Conservation (phyloP, 345 rosid species). For the Zanthoxylum bungeanum region DNA sequence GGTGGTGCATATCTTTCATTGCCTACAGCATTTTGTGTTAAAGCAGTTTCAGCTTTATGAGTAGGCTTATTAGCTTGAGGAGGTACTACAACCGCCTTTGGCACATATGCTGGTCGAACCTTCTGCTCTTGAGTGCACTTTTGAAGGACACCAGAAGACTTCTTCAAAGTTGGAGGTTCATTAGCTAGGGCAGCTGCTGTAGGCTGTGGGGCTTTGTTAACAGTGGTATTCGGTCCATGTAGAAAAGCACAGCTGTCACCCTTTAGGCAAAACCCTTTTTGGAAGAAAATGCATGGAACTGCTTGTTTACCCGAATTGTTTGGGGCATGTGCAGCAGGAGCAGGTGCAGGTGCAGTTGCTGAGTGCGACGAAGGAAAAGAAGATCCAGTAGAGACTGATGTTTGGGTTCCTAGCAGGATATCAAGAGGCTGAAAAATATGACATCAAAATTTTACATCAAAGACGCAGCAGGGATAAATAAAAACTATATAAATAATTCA, state of each 20-base stretch:
- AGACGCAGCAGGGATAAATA: background rate
- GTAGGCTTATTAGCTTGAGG: conserved; percentile 30
- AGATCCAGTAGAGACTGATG: conserved; percentile 42
- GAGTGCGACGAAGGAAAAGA: conserved; percentile 29
- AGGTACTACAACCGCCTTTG: conserved; percentile 29
- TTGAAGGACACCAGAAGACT: conserved; percentile 31
- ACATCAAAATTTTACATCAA: conserved; percentile 9
- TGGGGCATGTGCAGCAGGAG: conserved; percentile 25
- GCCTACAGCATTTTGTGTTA: conserved; percentile 29
- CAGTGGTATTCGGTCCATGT: conserved; percentile 53
- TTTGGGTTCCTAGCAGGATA: conserved; percentile 71
- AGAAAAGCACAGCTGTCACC: conserved; percentile 83
- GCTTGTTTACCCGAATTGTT: conserved; percentile 48
- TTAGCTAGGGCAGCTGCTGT: conserved; percentile 22
- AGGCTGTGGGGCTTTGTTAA: conserved; percentile 38
- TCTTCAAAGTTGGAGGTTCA: conserved; percentile 37
- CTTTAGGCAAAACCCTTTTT: conserved; percentile 76
- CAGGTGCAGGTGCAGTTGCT: background rate
- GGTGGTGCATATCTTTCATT: conserved; percentile 32
- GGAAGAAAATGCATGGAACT: conserved; percentile 79
- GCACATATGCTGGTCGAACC: conserved; percentile 25
- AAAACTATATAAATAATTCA: background rate
- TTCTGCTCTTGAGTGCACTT: conserved; percentile 36
- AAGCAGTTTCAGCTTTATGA: conserved; percentile 28
- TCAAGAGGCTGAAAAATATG: conserved; percentile 76